These are phyloP conservation scores for Choiromyces venosus DNA, from an alignment of 495 filamentous ascomycete genomes.

Conservation along the genomic window DNA sequence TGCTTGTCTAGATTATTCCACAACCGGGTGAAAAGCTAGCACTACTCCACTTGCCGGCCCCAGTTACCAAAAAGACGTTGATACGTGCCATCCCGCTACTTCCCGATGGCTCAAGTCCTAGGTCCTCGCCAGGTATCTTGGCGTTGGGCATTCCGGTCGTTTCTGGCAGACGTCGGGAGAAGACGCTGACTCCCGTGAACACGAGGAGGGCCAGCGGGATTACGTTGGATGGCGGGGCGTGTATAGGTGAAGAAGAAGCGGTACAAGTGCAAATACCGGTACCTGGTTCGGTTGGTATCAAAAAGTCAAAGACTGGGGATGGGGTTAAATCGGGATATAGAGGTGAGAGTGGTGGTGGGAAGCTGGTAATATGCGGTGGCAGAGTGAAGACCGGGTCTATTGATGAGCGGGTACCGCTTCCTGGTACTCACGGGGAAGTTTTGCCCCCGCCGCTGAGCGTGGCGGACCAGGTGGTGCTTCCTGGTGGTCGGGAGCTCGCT, in stretches of 20 bases:
- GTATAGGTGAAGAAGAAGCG: not conserved
- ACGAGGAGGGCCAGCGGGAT: constrained; percentile 20
- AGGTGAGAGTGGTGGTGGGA: not conserved
- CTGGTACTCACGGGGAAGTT: not conserved
- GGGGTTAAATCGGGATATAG: not conserved
- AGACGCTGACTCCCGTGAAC: constrained; percentile 7
- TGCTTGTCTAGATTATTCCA: constrained; percentile 28
- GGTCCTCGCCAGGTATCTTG: constrained; percentile 32
- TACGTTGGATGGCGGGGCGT: constrained; percentile 22
- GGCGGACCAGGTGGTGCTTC: not conserved
- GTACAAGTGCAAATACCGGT: not conserved
- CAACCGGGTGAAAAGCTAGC: constrained; percentile 32
- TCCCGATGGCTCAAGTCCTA: constrained; percentile 36
- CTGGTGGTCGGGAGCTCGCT: not conserved
- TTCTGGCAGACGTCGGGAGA: constrained; percentile 15
- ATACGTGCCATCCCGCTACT: constrained; percentile 37
- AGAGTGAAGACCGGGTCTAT: not conserved
- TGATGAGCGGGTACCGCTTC: not conserved
- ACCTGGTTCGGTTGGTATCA: not conserved
- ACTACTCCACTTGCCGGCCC: constrained; percentile 33
- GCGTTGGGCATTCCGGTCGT: constrained; percentile 30
- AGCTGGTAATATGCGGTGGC: not conserved
- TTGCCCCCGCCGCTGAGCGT: not conserved
- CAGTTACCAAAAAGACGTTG: constrained; percentile 34
- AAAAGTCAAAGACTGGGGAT: not conserved